These are phyloP conservation scores for Paramecium primaurelia DNA, from an alignment of 73 alveolate genomes.

Conservation along the genomic window DNA sequence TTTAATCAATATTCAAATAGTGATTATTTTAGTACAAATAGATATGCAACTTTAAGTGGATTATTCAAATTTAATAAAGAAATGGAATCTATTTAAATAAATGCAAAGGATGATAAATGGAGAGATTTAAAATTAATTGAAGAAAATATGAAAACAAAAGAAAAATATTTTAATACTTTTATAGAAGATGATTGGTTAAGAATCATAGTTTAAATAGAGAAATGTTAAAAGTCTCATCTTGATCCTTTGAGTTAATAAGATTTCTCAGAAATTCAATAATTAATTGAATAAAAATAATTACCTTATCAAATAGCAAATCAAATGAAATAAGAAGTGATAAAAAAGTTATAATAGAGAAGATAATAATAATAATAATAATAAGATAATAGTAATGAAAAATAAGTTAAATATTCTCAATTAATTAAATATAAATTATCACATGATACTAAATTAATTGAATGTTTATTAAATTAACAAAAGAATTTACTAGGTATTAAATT, in stretches of 20 bases:
- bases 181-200: conserved; percentile 33
- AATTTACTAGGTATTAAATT: not conserved
- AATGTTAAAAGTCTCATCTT: not conserved
- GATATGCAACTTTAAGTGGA: not conserved
- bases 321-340: not conserved
- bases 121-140: conserved; percentile 1
- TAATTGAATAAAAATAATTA: not conserved
- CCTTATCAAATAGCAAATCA: not conserved
- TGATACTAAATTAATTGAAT: not conserved
- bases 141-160: not conserved
- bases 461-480: not conserved
- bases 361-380: not conserved
- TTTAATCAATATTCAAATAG: not conserved
- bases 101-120: not conserved
- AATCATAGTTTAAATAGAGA: not conserved
- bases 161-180: not conserved
- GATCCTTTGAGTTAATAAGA: not conserved
- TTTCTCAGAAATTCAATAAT: not conserved
- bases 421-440: not conserved
- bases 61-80: not conserved
- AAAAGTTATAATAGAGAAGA: not conserved
- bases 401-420: not conserved
- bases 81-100: not conserved
- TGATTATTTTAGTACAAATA: not conserved
- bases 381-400: not conserved